Percentiles rank a stretch among this genome's conserved stretches.
Conservation (phyloP, 2,329 filamentous ascomycete genomes). For the Colletotrichum acutatum region DNA sequence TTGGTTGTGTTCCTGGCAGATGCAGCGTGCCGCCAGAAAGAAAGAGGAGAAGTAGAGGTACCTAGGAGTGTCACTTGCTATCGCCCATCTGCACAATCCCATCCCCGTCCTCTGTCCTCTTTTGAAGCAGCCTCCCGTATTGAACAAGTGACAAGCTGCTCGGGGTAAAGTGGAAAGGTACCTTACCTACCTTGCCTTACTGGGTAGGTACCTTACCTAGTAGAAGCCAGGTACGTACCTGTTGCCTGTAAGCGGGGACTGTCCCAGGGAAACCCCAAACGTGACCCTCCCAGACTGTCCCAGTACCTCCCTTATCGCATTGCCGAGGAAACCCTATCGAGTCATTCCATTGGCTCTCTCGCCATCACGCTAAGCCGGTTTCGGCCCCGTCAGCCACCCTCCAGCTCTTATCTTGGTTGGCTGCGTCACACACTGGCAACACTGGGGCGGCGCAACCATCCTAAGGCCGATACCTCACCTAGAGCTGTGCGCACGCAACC, state of each 20-base stretch:
- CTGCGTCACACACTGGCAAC: constrained; percentile 33
- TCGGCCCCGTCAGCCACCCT: constrained; percentile 38
- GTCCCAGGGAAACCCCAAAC: constrained; percentile 32
- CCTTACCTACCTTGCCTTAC: too few species aligned
- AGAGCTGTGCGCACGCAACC: constrained; percentile 38
- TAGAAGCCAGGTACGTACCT: not conserved
- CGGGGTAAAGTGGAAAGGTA: not conserved
- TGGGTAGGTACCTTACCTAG: not conserved
- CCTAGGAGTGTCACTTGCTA: not conserved
- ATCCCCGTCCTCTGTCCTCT: not conserved
- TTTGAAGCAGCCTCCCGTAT: constrained; percentile 16
- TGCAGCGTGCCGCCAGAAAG: not conserved
- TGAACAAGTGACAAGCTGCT: not conserved
- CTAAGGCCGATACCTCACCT: constrained; percentile 34
- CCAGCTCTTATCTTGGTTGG: constrained; percentile 37
- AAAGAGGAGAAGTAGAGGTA: not conserved
- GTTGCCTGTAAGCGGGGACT: not conserved
- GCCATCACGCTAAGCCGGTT: constrained; percentile 40
- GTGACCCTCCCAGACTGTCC: constrained; percentile 12
- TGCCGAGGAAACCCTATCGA: constrained; percentile 42
- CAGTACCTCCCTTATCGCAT: constrained; percentile 39
- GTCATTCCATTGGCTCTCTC: constrained; percentile 40
- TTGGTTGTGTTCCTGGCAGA: not conserved
- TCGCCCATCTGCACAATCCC: constrained; percentile 26
- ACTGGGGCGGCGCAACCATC: constrained; percentile 29